Evolutionary conservation across 176 grass and related monocot species (phyloP), one percentile per base, ranked within the genome.

Genomic region (Cenchrus americanus): DNA sequence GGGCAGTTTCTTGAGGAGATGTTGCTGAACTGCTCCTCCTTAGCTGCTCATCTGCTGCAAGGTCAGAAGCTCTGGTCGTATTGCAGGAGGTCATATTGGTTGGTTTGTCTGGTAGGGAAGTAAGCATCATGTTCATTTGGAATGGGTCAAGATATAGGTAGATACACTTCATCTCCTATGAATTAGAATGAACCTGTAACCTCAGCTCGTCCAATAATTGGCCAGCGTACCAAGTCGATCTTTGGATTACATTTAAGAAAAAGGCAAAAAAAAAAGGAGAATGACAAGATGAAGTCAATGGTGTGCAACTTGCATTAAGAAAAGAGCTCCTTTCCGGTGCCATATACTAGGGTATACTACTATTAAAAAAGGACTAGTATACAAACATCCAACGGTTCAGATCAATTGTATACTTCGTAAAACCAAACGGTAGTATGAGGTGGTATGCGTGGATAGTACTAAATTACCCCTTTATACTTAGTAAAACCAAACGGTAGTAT

Each of bases 131-230:
- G 78, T 79, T 14, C 43, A 79, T 78, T 23, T 4, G 66, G 88
- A 86, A 90, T 6, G 34, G 84, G 88, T 90, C 88, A 86, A 78
- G 49, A 59, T 68, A 41, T 41, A 30, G 42, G 7, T 60, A 67
- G 22, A 57, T 21, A 87, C 21, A 37, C 19, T 81, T 58, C 62
- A 77, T 49, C 19, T 71, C 42, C 42, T 70, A 48, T 51, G 51
- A 85, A 79, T 62, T 57, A 44, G 10, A 83, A 71, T 73, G 62
- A 24, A 49, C 30, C 60, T 11, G 75, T 79, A 14, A 3, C 48
- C 27, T 54, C 58, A 72, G 19, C 34, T 82, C 63, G 26, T 71
- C 82, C 46, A 77, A 62, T 53, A 77, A 63, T 54, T 26, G 76
- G 40, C 13, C 47, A 70, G 62, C 34, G 4, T 69, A 62, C 66